phyloP scores from a whole-genome alignment of 768 basidiomycete species.

The Trametes cinnabarina region DNA sequence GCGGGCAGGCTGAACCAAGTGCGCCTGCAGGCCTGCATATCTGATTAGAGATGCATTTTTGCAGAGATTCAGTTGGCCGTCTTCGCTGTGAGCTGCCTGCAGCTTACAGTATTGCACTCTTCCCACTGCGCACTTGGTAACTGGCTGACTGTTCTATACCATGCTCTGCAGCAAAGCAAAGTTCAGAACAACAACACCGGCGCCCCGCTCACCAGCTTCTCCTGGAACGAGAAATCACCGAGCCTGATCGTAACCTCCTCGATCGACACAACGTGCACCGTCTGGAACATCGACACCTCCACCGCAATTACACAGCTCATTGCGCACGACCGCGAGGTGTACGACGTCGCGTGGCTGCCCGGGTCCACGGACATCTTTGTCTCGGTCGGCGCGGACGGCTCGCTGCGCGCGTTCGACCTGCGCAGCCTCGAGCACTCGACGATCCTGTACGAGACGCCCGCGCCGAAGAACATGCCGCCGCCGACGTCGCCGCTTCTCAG shows the following conservation, averaged over 20 bases:
- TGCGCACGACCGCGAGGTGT: slow-evolving; percentile 94
- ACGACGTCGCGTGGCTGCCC: slow-evolving; percentile 98
- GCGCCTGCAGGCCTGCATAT: no score
- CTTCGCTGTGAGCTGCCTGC: no score
- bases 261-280: slow-evolving; percentile 97
- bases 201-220: slow-evolving; percentile 94
- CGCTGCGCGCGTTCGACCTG: slow-evolving; percentile 93
- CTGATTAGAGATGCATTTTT: no score
- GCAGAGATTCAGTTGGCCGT: no score
- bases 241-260: slow-evolving; percentile 94
- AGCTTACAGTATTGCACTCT: no score
- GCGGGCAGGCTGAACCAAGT: no score
- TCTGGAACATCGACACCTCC: slow-evolving; percentile 96
- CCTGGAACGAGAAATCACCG: slow-evolving; percentile 94
- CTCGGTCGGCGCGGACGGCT: slow-evolving; percentile 96
- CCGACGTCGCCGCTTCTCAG: slow-evolving; percentile 79
- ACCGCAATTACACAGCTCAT: slow-evolving; percentile 96
- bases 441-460: slow-evolving; percentile 92
- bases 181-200: slow-evolving; percentile 79
- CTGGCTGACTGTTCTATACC: background rate
- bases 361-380: slow-evolving; percentile 96
- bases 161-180: slow-evolving; percentile 74
- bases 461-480: slow-evolving; percentile 68
- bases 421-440: slow-evolving; percentile 97
- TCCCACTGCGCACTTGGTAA: background rate